Conservation (phyloP, 805 yeast genomes). For the Metschnikowia cerradonensis region DNA sequence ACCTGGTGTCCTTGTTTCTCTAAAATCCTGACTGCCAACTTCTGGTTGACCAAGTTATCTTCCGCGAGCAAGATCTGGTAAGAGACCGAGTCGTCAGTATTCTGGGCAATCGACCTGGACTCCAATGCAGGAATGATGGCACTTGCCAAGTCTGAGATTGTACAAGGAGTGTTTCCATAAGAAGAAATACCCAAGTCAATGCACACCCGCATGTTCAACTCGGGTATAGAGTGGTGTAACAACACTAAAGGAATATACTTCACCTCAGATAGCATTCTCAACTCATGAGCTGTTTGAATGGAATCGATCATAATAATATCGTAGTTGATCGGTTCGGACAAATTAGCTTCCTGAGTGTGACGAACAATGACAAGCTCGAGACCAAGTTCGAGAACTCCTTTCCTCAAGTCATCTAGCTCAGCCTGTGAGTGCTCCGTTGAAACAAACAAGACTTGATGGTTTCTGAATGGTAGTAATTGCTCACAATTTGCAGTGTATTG, state of each 20-base stretch:
- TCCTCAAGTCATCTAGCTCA: constrained; percentile 49
- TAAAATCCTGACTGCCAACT: constrained; percentile 76
- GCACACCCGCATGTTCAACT: constrained; percentile 75
- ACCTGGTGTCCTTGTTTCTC: constrained; percentile 85
- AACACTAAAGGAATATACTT: constrained; percentile 83
- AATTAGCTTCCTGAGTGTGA: constrained; percentile 53
- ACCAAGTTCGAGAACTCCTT: constrained; percentile 50
- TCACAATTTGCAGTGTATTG: constrained; percentile 63
- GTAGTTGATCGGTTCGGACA: constrained; percentile 55
- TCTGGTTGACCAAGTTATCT: constrained; percentile 83
- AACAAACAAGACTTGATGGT: constrained; percentile 67
- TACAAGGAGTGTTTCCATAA: constrained; percentile 85
- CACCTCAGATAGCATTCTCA: constrained; percentile 68
- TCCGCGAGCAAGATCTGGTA: constrained; percentile 78
- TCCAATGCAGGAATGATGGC: constrained; percentile 83
- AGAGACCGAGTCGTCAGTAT: constrained; percentile 71
- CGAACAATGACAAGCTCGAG: constrained; percentile 59
- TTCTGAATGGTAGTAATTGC: constrained; percentile 64
- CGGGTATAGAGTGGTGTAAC: constrained; percentile 70
- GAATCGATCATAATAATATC: constrained; percentile 84
- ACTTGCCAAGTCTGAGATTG: constrained; percentile 75
- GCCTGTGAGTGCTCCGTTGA: constrained; percentile 56
- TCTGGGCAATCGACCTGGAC: constrained; percentile 73
- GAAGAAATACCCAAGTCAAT: constrained; percentile 83
- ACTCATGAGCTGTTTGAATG: constrained; percentile 64